phyloP scores from a whole-genome alignment of 2,329 filamentous ascomycete genomes.

The Dendrostoma leiphaemia region DNA sequence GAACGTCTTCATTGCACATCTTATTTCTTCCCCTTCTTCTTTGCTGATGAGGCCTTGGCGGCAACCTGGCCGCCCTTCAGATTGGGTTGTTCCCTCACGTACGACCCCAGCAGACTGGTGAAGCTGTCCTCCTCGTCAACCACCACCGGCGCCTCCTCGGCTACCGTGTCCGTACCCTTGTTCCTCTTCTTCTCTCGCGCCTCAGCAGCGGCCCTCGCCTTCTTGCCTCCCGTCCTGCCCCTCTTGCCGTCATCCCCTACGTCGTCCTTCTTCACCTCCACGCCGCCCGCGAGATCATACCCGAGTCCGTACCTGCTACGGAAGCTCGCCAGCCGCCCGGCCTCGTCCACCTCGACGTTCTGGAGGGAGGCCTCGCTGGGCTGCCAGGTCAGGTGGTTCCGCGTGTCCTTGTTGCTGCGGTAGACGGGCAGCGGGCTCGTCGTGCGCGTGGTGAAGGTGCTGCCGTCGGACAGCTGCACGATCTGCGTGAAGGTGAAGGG shows the following conservation, averaged over 20 bases:
- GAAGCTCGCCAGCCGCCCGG: slow-evolving; percentile 84
- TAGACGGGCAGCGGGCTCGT: slow-evolving; percentile 66
- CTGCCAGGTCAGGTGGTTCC: slow-evolving; percentile 91
- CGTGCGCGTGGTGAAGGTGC: slow-evolving; percentile 76
- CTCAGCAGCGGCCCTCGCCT: slow-evolving; percentile 25
- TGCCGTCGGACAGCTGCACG: slow-evolving; percentile 87
- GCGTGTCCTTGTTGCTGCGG: slow-evolving; percentile 72
- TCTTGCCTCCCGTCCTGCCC: slow-evolving; percentile 22
- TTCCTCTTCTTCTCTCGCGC: slow-evolving; percentile 11
- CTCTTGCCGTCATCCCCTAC: slow-evolving; percentile 19
- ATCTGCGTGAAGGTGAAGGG: slow-evolving; percentile 98
- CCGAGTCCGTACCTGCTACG: slow-evolving; percentile 76
- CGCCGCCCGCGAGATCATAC: slow-evolving; percentile 63
- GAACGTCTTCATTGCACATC: background rate
- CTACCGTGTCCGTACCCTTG: slow-evolving; percentile 3
- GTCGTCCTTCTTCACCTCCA: slow-evolving; percentile 29
- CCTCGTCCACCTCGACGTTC: slow-evolving; percentile 94
- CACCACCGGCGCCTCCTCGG: slow-evolving; percentile 25
- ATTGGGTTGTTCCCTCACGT: slow-evolving; percentile 38
- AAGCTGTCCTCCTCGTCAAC: slow-evolving; percentile 34
- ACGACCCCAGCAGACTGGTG: slow-evolving; percentile 52
- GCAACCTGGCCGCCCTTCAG: slow-evolving; percentile 33
- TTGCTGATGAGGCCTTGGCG: slow-evolving; percentile 9
- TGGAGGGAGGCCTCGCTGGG: slow-evolving; percentile 75
- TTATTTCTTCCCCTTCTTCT: slow-evolving; percentile 19